Evolutionary conservation across 352 stramenopile genomes (phyloP).

Genomic region (Elongisporangium senticosum): DNA sequence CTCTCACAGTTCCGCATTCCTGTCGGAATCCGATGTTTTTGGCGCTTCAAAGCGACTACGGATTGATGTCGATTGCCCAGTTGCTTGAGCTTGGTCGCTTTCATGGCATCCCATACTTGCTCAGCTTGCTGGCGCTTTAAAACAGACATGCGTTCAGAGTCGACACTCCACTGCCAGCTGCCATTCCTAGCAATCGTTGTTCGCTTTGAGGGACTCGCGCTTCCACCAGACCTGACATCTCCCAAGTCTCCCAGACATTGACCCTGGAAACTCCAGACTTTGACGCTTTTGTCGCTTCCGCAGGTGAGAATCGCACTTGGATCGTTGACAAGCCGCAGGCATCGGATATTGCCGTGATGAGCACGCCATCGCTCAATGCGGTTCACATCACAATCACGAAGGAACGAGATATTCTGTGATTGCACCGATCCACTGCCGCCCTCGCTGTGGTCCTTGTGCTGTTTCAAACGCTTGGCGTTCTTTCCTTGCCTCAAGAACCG

Average conservation of each 20-base stretch:
- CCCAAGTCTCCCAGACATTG: conserved; percentile 29
- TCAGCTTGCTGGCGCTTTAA: conserved; percentile 46
- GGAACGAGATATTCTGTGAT: conserved; percentile 10
- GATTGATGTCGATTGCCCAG: conserved; percentile 18
- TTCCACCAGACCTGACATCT: conserved; percentile 1
- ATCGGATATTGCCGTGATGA: conserved; percentile 43
- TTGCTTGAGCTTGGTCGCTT: conserved; percentile 35
- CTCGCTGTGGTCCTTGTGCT: conserved; percentile 15
- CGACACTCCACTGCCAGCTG: conserved; percentile 46
- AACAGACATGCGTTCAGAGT: conserved; percentile 24
- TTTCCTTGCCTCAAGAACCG: conserved; percentile 67
- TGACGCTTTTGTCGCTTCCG: conserved; percentile 50
- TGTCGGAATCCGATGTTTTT: conserved; percentile 8
- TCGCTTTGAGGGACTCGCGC: not conserved
- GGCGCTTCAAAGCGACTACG: conserved; percentile 11
- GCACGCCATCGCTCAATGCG: conserved; percentile 47
- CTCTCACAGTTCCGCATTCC: conserved; percentile 17
- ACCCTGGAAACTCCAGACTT: conserved; percentile 56
- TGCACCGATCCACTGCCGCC: conserved; percentile 1
- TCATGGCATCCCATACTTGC: conserved; percentile 55
- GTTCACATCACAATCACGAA: conserved; percentile 27
- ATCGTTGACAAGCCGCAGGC: conserved; percentile 50
- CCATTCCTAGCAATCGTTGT: not conserved
- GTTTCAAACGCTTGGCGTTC: conserved; percentile 43
- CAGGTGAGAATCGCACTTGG: conserved; percentile 55